Base-by-base conservation (phyloP, 108 stramenopile species). In the Nannochloropsis gaditana region DNA sequence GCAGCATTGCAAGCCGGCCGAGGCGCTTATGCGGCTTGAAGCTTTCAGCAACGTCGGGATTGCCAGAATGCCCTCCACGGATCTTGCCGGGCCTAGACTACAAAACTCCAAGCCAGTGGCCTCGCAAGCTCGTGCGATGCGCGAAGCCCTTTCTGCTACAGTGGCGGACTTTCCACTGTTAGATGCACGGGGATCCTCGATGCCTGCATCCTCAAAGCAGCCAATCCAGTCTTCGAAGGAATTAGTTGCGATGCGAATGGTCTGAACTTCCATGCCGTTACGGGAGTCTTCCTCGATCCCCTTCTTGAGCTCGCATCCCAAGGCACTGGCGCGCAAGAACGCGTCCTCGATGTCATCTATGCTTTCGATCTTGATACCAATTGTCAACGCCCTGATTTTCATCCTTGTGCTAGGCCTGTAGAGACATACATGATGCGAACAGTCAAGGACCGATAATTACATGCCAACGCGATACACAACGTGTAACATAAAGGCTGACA, bases 351-450 rank as follows among this genome's bases (percentile, higher is more conserved):
- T 15, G 19, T 73, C 59, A 15, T 73, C 2, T 3, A 73, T 15
- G 59, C 59, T 73, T n/a, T 73, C 59, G 59, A 73, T 73, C 59
- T 73, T 73, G 59, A 73, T 73, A 2, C 59, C 59, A n/a, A 73
- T 73, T 15, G 59, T 73, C 59, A 73, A n/a, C 59, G 59, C 59
- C 2, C 59, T 15, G 59, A 73, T 15, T n/a, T 73, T 73, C 59
- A 73, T 73, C n/a, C 15, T 73, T 31, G 31, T 31, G 31, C 31
- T 31, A 31, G 31, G 31, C 31, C 31, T 31, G 31, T 1, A 31
- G 31, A 31, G 31, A 31, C 31, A 31, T 31, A 31, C 31, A 31
- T 31, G 31, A 31, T 31, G 31, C 31, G 31, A 31, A 31, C 31
- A 31, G 1, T 31, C 1, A 31, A 31, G 31, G 31, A 31, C 31